These are phyloP conservation scores for Volvox africanus DNA, from an alignment of 139 green algal species.

Conservation along the genomic window DNA sequence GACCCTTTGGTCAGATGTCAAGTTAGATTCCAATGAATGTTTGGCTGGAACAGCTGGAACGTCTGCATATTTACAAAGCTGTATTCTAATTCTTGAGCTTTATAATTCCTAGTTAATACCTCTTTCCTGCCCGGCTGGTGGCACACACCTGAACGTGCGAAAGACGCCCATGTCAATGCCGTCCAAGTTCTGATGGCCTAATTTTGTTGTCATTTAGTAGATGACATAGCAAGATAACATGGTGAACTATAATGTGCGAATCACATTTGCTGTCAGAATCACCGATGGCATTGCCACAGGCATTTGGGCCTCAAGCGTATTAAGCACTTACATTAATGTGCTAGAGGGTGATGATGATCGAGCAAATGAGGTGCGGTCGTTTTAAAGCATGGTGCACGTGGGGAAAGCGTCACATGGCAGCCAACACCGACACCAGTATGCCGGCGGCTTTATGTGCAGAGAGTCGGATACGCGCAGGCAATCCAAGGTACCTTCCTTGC, in stretches of 20 bases:
- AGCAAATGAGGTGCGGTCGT: slow-evolving; percentile 49
- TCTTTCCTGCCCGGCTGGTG: no score
- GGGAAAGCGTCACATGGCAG: background rate
- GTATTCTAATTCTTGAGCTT: no score
- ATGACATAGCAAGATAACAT: background rate
- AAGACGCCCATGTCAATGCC: no score
- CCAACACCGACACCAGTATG: background rate
- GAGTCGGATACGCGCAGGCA: slow-evolving; percentile 48
- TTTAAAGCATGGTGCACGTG: background rate
- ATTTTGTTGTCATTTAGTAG: no score
- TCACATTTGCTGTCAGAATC: slow-evolving; percentile 49
- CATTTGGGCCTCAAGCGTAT: slow-evolving; percentile 51
- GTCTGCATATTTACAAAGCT: no score
- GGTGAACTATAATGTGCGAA: slow-evolving; percentile 52
- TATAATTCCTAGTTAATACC: no score
- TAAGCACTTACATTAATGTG: slow-evolving; percentile 55
- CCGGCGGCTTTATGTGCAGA: background rate
- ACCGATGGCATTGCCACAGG: slow-evolving; percentile 55
- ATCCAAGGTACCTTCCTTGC: slow-evolving; percentile 55
- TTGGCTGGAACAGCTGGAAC: no score
- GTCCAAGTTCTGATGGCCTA: no score
- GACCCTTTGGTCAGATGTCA: no score
- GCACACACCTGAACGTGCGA: no score
- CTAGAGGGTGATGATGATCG: slow-evolving; percentile 28
- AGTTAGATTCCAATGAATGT: no score